Evolutionary conservation across 306 rosid species (phyloP), one percentile per base, ranked within the genome.

Genomic region (Quercus berberidifolia): DNA sequence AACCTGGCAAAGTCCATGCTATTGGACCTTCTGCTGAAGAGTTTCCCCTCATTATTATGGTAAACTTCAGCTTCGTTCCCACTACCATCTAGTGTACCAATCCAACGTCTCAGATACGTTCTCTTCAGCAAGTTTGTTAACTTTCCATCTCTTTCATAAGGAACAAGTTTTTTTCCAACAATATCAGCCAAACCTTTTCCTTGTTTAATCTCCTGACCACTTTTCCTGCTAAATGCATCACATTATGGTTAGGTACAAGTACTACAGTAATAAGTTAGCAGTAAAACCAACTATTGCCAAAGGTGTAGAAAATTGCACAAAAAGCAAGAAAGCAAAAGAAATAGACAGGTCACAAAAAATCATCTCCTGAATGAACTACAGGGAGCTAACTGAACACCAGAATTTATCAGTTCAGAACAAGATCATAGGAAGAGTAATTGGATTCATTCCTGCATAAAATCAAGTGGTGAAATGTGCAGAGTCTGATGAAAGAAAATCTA

Each of bases 1-100:
- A 86, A 81, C 99, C 99, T 95, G 59, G 97, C 99, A 87, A 90
- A 89, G 74, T 93, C 98, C 90, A 93, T 80, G 89, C 87, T 91
- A 84, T 69, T 80, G 75, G 88, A 84, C 83, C 81, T 85, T 82
- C 80, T 73, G 76, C 74, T 72, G 71, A 76, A 73, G 74, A 54
- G 28, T 71, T 79, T 87, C 74, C 86, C 92, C 80, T 87, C 95
- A 56, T 51, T 75, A 75, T 78, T 75, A 54, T 64, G 67, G 72
- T 80, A 83, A 78, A 80, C 74, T 74, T 79, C 89, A 74, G 81
- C 84, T 79, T 90, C 98, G 69, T 80, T 86, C 81, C 86, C 91
- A 73, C 84, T 77, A 9, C 59, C 69, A 82, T 87, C 94, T 71
- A 20, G 43, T 19, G 90, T 77, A 76, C 90, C 91, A 58, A 93